A percentile compares a stretch with the other conserved stretches of the same genome.
These are phyloP conservation scores for Teratosphaeria nubilosa DNA, from an alignment of 2,329 filamentous ascomycete species.

Conservation along the genomic window DNA sequence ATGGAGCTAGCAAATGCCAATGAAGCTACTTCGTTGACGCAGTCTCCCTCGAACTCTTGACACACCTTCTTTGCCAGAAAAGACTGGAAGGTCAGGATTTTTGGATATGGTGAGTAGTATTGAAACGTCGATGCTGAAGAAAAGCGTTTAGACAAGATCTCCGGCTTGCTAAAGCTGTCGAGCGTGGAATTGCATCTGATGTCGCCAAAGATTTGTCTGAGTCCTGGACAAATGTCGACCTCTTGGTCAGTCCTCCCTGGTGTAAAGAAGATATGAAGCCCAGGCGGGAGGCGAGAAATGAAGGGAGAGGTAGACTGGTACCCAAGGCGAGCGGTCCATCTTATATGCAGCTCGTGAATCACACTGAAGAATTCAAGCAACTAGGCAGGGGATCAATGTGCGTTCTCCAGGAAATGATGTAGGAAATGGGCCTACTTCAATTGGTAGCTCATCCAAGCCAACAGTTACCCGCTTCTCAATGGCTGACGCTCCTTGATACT, in stretches of 20 bases:
- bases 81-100: slow-evolving; percentile 6
- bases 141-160: slow-evolving; percentile 48
- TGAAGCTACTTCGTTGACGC: slow-evolving; percentile 38
- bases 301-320: slow-evolving; percentile 60
- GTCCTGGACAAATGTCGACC: slow-evolving; percentile 45
- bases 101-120: slow-evolving; percentile 47
- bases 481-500: slow-evolving; percentile 51
- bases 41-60: slow-evolving; percentile 25
- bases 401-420: background rate
- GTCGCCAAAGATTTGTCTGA: slow-evolving; percentile 49
- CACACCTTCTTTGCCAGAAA: slow-evolving; percentile 5
- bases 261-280: slow-evolving; percentile 71
- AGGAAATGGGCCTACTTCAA: slow-evolving; percentile 39
- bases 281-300: slow-evolving; percentile 63
- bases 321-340: slow-evolving; percentile 56
- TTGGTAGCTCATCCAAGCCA: slow-evolving; percentile 61
- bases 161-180: slow-evolving; percentile 29
- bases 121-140: slow-evolving; percentile 55
- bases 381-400: slow-evolving; percentile 24
- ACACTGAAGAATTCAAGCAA: slow-evolving; percentile 52
- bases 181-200: slow-evolving; percentile 46
- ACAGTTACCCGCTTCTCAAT: slow-evolving; percentile 74
- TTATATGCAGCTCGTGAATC: slow-evolving; percentile 64
- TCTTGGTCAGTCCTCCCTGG: slow-evolving; percentile 34
- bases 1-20: slow-evolving; percentile 51